These are phyloP conservation scores for Setaria viridis DNA, from an alignment of 202 grass and related monocot species.

Conservation along the genomic window DNA sequence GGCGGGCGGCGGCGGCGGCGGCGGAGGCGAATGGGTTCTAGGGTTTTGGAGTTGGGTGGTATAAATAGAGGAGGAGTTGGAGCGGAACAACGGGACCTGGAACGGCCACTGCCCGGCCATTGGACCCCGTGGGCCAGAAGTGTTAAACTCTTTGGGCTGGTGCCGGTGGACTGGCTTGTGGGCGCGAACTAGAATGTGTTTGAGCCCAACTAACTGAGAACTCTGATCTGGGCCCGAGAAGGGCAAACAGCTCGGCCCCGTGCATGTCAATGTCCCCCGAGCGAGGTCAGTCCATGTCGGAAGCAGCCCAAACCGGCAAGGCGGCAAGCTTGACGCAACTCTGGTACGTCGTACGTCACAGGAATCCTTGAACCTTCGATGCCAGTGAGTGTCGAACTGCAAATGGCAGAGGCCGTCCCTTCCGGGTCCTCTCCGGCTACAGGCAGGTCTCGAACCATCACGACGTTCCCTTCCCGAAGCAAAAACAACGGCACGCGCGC, in stretches of 20 bases:
- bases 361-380: too few relatives aligned
- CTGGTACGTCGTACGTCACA: not conserved
- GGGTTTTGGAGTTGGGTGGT: slow-evolving; percentile 35
- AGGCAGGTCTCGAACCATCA: not conserved
- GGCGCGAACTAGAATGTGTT: too few relatives aligned
- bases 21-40: slow-evolving; percentile 4
- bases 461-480: not conserved
- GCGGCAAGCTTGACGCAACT: not conserved
- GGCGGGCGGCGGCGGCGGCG: not conserved
- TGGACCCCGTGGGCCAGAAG: not conserved
- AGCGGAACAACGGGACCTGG: not conserved
- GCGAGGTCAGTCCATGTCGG: too few relatives aligned
- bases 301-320: too few relatives aligned
- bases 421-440: not conserved
- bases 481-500: not conserved
- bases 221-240: not conserved
- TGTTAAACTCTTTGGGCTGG: not conserved
- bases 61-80: slow-evolving; percentile 30
- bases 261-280: not conserved
- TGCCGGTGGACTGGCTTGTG: too few relatives aligned
- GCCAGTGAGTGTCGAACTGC: too few relatives aligned
- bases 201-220: not conserved
- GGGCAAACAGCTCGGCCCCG: not conserved
- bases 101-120: not conserved
- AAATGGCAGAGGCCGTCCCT: not conserved